Evolutionary conservation across 2,329 filamentous ascomycete species (phyloP).

Genomic region (Ophiostoma himal-ulmi): DNA sequence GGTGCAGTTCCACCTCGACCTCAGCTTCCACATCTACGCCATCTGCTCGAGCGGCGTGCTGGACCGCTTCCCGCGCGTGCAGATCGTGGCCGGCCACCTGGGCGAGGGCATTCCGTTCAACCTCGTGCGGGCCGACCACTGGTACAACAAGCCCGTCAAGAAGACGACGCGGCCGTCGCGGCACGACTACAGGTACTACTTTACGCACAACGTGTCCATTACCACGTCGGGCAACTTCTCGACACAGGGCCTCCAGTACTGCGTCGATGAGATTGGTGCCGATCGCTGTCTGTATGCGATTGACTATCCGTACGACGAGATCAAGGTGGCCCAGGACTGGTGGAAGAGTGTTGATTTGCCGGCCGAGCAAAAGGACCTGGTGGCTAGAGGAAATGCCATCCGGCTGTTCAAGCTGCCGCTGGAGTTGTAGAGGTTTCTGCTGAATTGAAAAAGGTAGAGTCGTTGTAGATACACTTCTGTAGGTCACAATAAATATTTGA

Average conservation of each 20-base stretch:
- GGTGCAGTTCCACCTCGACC: constrained; percentile 39
- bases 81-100: constrained; percentile 40
- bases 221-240: constrained; percentile 40
- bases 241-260: constrained; percentile 37
- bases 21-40: constrained; percentile 43
- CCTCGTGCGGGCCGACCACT: constrained; percentile 38
- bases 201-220: constrained; percentile 38
- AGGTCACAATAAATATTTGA: too few species aligned
- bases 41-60: constrained; percentile 41
- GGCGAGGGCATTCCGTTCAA: constrained; percentile 44
- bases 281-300: constrained; percentile 39
- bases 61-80: constrained; percentile 38
- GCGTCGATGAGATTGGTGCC: constrained; percentile 36
- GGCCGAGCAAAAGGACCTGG: constrained; percentile 29
- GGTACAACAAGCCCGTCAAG: constrained; percentile 41
- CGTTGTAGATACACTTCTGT: too few species aligned
- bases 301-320: constrained; percentile 35
- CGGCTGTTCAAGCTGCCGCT: constrained; percentile 32
- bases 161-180: constrained; percentile 35
- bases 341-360: constrained; percentile 33
- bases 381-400: constrained; percentile 33
- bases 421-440: not conserved
- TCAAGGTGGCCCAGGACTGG: constrained; percentile 34
- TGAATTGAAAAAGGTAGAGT: too few species aligned
- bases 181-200: constrained; percentile 38